Evolutionary conservation across 2,329 filamentous ascomycete species (phyloP), one percentile per base, ranked within the genome.

Genomic region (Chlorencoelia australis): DNA sequence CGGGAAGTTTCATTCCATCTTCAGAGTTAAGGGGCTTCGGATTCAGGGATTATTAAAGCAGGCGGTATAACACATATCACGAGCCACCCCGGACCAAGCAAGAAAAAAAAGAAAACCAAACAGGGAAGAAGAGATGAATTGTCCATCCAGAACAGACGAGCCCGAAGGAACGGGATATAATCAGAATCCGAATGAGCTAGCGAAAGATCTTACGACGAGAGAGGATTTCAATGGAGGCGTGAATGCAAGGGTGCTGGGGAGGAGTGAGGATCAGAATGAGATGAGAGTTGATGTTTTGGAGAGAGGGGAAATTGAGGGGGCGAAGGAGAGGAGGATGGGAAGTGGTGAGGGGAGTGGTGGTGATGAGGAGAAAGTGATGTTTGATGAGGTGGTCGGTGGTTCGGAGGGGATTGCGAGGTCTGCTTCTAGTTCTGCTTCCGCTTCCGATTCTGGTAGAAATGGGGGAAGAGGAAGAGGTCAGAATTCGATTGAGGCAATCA

Each of bases 151-250:
- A 46, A 73, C 66, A 20, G 75, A 81, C 42, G 66, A 73, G 39
- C 62, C 65, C 19, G 61, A 64, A 32, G 65, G 71, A 34, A 64
- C 65, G 15, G 64, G 62, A 35, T 75, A 67, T 60, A 81, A 80
- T 50, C 76, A 80, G 56, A 79, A 65, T 44, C 76, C 75, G 1
- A 61, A 67, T 37, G 60, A 62, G 2, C 58, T 80, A 38, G 68
- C 68, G 40, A 64, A 66, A n/a, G 75, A 79, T 52, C 60, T 68
- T 21, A 80, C 75, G 3, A 80, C 75, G 5, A 63, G 71, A 39
- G 69, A 71, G 45, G 75, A 79, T 49, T 59, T 81, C 39, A 75
- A 75, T 53, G 68, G 70, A 20, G 66, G 76, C 40, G 71, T 69
- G 25, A 79, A 77, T 52, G 61, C 67, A 2, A 63, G 73, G 45